Base-by-base conservation (phyloP, 116 monocot genomes). In the Phalaenopsis hybrid region DNA sequence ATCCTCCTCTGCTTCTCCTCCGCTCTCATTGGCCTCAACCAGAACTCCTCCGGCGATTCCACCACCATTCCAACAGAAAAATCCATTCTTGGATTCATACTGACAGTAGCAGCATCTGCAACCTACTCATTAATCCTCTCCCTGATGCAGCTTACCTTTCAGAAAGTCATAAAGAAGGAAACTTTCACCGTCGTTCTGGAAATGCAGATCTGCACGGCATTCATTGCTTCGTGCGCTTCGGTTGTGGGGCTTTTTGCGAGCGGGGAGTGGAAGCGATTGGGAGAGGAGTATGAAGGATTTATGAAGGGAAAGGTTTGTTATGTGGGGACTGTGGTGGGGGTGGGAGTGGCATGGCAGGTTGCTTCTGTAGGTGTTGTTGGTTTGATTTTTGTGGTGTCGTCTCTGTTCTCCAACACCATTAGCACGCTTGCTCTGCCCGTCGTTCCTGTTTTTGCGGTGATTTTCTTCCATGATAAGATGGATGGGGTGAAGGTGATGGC, bases 381-480 rank as follows among this genome's bases (percentile, higher is more conserved):
- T 9, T 48, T 86, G 57, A 77, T 76, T 5, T 76, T 77, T 21
- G 52, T 52, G 76, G 83, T 86, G 51, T 80, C 80, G 7, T 88
- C 88, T 3, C 80, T 88, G 17, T 88, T 88, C 80, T 68, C 88
- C 0, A 88, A 84, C 49, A 77, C 84, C 76, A 88, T 85, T 8
- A 65, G 88, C 80, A 88, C 37, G 37, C 37, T 37, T 37, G 37
- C 37, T 37, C 37, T 37, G 37, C 37, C 37, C 37, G 3, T 37
- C 37, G 37, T 37, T 37, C 37, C 37, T 2, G 37, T 37, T 37
- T 37, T 37, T 37, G 37, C 37, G 37, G 37, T 37, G 37, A 37
- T 37, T 3, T 37, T 37, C 37, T 37, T 37, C 37, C 37, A 37
- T 37, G 37, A 37, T 37, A 37, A 37, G 37, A 37, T 37, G 37